phyloP scores from a whole-genome alignment of 73 alveolate genomes.

The Tetrahymena thermophila region DNA sequence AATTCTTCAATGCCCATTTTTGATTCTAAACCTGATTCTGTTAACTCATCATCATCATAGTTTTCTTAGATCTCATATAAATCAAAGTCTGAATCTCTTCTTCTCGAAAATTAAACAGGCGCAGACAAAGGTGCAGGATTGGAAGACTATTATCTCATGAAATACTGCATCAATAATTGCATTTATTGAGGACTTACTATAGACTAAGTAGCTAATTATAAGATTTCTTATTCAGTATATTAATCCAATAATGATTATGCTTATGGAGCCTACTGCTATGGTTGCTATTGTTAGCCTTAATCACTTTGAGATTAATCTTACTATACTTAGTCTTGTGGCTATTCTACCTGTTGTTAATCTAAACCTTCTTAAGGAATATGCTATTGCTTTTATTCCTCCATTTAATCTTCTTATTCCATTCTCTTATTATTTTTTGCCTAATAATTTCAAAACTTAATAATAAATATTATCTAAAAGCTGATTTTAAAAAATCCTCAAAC shows the following conservation, averaged over 20 bases:
- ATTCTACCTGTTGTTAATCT: neutral
- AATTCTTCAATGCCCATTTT: neutral
- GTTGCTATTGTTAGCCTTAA: neutral
- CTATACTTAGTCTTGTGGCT: neutral
- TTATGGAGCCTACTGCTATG: neutral
- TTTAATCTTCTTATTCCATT: neutral
- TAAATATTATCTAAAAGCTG: neutral
- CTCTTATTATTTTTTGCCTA: neutral
- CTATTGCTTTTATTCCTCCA: neutral
- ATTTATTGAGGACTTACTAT: neutral
- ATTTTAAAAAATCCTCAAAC: neutral
- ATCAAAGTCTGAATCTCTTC: neutral
- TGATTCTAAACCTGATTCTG: neutral
- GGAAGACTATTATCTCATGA: no score
- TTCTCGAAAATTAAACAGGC: no score
- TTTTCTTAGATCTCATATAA: neutral
- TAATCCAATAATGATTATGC: no score
- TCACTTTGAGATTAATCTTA: neutral
- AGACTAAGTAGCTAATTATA: neutral
- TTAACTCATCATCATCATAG: neutral
- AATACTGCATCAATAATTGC: neutral
- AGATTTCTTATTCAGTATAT: neutral
- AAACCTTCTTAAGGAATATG: neutral
- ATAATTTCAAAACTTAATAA: no score
- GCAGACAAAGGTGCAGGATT: neutral